phyloP scores from a whole-genome alignment of 495 filamentous ascomycete genomes.

The Entonaema liquescens region DNA sequence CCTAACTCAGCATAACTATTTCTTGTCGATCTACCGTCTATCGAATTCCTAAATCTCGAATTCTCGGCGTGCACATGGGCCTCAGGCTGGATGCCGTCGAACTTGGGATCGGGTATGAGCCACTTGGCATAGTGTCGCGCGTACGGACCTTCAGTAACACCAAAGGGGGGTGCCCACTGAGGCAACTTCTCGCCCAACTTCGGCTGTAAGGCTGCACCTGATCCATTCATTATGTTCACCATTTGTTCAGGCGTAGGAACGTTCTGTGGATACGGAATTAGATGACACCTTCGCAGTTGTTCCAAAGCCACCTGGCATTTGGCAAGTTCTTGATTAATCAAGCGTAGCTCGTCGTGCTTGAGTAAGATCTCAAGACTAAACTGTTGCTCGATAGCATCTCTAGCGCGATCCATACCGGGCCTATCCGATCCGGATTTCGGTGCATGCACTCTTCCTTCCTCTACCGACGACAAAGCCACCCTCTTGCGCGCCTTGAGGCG shows the following conservation, averaged over 20 bases:
- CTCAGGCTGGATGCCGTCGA: constrained; percentile 71
- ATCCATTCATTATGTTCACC: constrained; percentile 73
- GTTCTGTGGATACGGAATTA: constrained; percentile 83
- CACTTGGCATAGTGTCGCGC: constrained; percentile 92
- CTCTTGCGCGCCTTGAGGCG: constrained; percentile 49
- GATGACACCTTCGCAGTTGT: constrained; percentile 87
- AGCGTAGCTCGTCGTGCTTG: constrained; percentile 91
- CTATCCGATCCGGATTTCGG: constrained; percentile 18
- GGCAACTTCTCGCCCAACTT: constrained; percentile 67
- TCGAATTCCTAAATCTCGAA: constrained; percentile 52
- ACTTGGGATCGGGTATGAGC: constrained; percentile 87
- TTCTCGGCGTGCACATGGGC: constrained; percentile 42
- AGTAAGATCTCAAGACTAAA: constrained; percentile 90
- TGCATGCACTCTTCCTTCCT: constrained; percentile 24
- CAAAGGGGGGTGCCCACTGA: constrained; percentile 79
- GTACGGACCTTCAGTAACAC: constrained; percentile 90
- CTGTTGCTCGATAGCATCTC: constrained; percentile 81
- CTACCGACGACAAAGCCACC: constrained; percentile 40
- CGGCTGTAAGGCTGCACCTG: constrained; percentile 69
- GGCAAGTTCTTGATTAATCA: constrained; percentile 95
- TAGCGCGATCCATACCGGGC: constrained; percentile 56
- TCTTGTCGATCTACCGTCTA: constrained; percentile 77
- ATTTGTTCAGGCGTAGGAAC: constrained; percentile 67
- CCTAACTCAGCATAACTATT: constrained; percentile 70
- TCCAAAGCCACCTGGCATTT: constrained; percentile 96